Base-by-base conservation (phyloP, 2,329 filamentous ascomycete species). In the Metarhizium guizhouense region DNA sequence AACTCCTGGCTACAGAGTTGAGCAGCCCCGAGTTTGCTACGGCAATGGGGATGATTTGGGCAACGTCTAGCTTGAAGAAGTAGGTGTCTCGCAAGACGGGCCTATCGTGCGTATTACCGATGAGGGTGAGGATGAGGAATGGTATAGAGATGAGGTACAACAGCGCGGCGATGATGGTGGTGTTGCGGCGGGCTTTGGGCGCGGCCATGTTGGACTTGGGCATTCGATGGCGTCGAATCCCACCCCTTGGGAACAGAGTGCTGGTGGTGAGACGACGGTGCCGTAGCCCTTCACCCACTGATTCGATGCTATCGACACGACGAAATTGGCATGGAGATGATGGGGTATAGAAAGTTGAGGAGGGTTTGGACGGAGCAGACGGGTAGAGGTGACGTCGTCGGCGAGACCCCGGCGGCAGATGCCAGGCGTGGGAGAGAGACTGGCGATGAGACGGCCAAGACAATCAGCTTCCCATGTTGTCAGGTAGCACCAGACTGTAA, bases 1-100 rank as follows among this genome's bases (percentile, higher is more conserved):
- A 77, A 25, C 87, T 89, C 53, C 89, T 85, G 4, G 91, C 90
- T 61, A 96, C 91, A 49, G 85, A 90, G 75, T 95, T 95, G 71
- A 95, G 87, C 49, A 96, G 78, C 29, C 79, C 73, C 10, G 84
- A 83, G 67, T 91, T 87, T 47, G 87, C 86, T 16, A 89, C 81
- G 5, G 81, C 83, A 38, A 83, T 75, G 0, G 88, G 87, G 56
- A 96, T 86, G 67, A 96, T 87, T 64, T 95, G 81, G 62, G 88
- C 82, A 51, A 96, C 80, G 70, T 95, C 82, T 64, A 96, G 82
- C 63, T 86, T 87, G 70, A 95, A 86, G 71, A 96, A 94, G 74
- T 88, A 96, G 63, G 88, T 89, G 56, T 83, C 74, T 57, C 80
- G 81, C 38, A 92, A 76, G 6, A 87, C 79, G 16, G 76, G 65